Evolutionary conservation across 768 basidiomycete species (phyloP).

Genomic region (Astraeus odoratus): DNA sequence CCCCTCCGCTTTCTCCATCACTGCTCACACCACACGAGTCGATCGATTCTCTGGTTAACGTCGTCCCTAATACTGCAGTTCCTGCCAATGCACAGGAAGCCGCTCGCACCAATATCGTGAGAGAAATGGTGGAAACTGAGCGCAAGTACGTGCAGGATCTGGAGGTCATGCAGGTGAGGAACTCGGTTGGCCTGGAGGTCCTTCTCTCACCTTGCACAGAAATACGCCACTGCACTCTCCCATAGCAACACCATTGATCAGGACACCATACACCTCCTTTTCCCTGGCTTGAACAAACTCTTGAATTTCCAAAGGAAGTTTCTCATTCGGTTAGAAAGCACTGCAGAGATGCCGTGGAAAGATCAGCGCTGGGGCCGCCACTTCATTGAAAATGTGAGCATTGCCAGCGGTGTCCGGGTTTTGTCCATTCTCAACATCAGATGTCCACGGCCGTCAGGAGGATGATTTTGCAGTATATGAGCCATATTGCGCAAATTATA

Average conservation of each 20-base stretch:
- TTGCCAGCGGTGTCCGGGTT: slow-evolving; percentile 8
- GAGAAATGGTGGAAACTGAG: slow-evolving; percentile 92
- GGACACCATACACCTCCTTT: slow-evolving; percentile 93
- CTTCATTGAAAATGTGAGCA: slow-evolving; percentile 77
- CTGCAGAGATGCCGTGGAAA: slow-evolving; percentile 73
- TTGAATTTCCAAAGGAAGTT: slow-evolving; percentile 96
- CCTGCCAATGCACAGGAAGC: slow-evolving; percentile 54
- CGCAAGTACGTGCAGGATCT: slow-evolving; percentile 95
- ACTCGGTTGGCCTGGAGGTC: slow-evolving; percentile 1
- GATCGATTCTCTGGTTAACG: slow-evolving; percentile 47
- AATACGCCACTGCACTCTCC: slow-evolving; percentile 81
- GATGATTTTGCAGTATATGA: slow-evolving; percentile 94
- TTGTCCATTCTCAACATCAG: slow-evolving; percentile 34
- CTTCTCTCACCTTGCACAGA: slow-evolving; percentile 39
- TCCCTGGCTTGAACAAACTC: slow-evolving; percentile 90
- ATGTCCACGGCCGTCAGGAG: slow-evolving; percentile 86
- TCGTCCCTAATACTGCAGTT: slow-evolving; percentile 32
- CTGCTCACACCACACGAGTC: slow-evolving; percentile 51
- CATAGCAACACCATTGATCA: slow-evolving; percentile 83
- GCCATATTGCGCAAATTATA: slow-evolving; percentile 95
- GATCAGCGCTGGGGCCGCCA: slow-evolving; percentile 84
- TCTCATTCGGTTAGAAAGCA: slow-evolving; percentile 83
- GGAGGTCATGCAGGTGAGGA: slow-evolving; percentile 87
- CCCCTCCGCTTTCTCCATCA: slow-evolving; percentile 52
- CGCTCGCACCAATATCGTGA: slow-evolving; percentile 69